phyloP scores from a whole-genome alignment of 2,329 filamentous ascomycete species.

The Penicillium sp. region DNA sequence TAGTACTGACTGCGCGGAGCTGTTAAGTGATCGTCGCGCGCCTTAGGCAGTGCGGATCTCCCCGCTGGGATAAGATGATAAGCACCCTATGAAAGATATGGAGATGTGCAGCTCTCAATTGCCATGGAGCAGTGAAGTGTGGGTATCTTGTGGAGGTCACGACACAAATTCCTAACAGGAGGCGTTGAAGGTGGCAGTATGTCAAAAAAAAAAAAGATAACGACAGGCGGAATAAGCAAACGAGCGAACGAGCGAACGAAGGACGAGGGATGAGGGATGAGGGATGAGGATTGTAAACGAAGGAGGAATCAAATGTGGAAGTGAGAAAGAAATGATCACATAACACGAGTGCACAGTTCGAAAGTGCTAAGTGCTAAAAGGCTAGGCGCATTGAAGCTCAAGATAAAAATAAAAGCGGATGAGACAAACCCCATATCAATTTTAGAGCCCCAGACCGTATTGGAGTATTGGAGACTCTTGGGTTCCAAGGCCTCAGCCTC shows the following conservation, averaged over 20 bases:
- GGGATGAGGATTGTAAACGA: not conserved
- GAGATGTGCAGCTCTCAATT: not conserved
- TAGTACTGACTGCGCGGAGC: constrained; percentile 1
- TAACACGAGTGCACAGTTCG: not conserved
- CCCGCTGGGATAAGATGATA: not conserved
- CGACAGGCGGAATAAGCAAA: constrained; percentile 4
- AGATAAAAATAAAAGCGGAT: constrained; percentile 12
- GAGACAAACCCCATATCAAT: constrained; percentile 10
- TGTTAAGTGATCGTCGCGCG: not conserved
- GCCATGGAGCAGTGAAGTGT: not conserved
- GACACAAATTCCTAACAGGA: not conserved
- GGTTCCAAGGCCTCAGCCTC: not conserved
- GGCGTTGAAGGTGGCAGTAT: not conserved
- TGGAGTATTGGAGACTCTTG: constrained; percentile 1
- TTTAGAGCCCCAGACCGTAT: constrained; percentile 1
- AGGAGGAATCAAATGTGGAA: not conserved
- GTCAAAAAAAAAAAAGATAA: not conserved
- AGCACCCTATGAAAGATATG: not conserved
- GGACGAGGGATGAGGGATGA: not conserved
- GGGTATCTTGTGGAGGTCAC: not conserved
- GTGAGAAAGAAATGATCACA: constrained; percentile 2
- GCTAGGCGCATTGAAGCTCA: constrained; percentile 11
- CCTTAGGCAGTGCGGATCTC: constrained; percentile 1
- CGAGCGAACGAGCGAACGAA: not conserved
- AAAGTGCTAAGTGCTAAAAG: constrained; percentile 3